Evolutionary conservation across 1,284 basidiomycete genomes (phyloP).

Genomic region (Ustilago loliicola): DNA sequence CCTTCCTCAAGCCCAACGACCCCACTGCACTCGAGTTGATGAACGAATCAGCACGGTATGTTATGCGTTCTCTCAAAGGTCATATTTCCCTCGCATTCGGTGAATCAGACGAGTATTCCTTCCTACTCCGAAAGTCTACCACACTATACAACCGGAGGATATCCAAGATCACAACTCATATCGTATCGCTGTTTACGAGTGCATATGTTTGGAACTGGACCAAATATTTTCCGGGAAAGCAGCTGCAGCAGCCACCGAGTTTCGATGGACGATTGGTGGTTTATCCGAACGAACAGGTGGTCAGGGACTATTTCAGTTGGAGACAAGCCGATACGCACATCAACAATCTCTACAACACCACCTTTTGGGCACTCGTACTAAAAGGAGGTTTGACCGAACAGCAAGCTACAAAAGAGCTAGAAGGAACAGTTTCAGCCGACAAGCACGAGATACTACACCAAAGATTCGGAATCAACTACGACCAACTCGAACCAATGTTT

Average conservation of each 20-base stretch:
- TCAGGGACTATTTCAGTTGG: constrained; percentile 95
- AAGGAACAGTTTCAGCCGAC: constrained; percentile 88
- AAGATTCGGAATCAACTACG: constrained; percentile 89
- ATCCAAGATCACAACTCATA: constrained; percentile 87
- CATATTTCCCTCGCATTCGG: constrained; percentile 79
- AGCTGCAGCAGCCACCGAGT: constrained; percentile 83
- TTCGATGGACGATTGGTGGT: constrained; percentile 88
- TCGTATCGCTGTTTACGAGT: constrained; percentile 92
- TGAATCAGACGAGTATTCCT: constrained; percentile 97
- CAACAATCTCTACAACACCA: constrained; percentile 97
- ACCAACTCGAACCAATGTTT: constrained; percentile 79
- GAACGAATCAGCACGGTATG: constrained; percentile 86
- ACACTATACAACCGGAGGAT: constrained; percentile 83
- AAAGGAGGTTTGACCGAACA: constrained; percentile 81
- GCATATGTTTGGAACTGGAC: constrained; percentile 90
- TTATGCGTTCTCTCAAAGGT: constrained; percentile 76
- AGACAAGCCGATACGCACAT: constrained; percentile 96
- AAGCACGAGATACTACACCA: constrained; percentile 92
- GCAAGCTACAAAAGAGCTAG: constrained; percentile 79
- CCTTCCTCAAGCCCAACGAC: constrained; percentile 93
- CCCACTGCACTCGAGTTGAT: constrained; percentile 86
- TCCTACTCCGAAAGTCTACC: constrained; percentile 83
- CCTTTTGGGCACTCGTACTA: constrained; percentile 92
- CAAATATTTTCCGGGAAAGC: constrained; percentile 80
- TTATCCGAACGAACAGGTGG: constrained; percentile 81